phyloP scores from a whole-genome alignment of 2,329 filamentous ascomycete genomes.

The Colletotrichum scovillei region DNA sequence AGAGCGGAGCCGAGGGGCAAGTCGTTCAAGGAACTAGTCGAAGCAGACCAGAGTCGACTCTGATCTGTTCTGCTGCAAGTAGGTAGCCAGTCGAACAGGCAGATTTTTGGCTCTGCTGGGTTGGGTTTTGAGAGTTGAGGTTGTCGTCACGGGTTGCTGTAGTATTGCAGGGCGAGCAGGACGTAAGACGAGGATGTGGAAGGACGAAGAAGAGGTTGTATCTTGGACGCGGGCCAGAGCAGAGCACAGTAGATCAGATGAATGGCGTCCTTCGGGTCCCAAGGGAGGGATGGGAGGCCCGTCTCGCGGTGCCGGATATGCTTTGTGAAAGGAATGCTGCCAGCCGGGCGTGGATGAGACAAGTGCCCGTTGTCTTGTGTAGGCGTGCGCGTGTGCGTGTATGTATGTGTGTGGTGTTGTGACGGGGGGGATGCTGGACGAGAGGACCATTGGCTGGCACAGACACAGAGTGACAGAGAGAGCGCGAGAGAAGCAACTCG shows the following conservation, averaged over 20 bases:
- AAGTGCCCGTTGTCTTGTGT: conserved; percentile 30
- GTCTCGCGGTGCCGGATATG: not conserved
- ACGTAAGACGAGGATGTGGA: not conserved
- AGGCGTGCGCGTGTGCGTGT: not conserved
- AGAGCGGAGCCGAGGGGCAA: not conserved
- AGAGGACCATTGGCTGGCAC: not conserved
- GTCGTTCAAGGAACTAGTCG: not conserved
- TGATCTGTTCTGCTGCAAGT: not conserved
- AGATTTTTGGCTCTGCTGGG: not conserved
- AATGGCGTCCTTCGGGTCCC: conserved; percentile 18
- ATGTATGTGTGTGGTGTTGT: not conserved
- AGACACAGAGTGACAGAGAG: not conserved
- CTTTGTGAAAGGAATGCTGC: conserved; percentile 26
- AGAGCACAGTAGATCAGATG: conserved; percentile 32
- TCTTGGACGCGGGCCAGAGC: conserved; percentile 5
- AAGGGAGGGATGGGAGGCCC: conserved; percentile 23
- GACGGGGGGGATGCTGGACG: not conserved
- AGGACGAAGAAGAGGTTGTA: conserved; percentile 12
- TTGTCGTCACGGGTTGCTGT: not conserved
- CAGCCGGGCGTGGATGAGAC: conserved; percentile 19
- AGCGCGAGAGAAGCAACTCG: not conserved
- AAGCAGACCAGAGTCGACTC: not conserved
- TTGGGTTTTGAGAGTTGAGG: not conserved
- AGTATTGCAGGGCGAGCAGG: not conserved
- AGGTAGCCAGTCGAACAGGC: not conserved